phyloP scores from a whole-genome alignment of 1,284 basidiomycete species.

The Taiwanofungus camphoratus region DNA sequence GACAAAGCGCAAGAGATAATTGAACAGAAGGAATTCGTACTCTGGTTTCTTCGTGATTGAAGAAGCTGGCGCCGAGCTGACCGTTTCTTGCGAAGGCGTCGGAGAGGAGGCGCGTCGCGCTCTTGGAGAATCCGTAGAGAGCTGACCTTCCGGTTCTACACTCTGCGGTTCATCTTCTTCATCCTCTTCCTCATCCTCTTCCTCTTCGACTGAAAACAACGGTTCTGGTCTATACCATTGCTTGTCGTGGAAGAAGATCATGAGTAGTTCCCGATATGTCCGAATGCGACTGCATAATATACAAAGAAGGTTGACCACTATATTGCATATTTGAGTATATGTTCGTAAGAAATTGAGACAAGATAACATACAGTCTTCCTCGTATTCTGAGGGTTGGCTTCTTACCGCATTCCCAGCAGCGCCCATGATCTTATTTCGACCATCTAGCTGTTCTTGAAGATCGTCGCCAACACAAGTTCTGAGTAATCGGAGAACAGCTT shows the following conservation, averaged over 20 bases:
- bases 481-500: slow-evolving; percentile 82
- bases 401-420: slow-evolving; percentile 69
- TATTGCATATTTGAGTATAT: slow-evolving; percentile 8
- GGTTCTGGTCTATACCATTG: slow-evolving; percentile 74
- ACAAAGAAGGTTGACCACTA: slow-evolving; percentile 87
- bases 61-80: slow-evolving; percentile 44
- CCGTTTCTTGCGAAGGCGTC: slow-evolving; percentile 52
- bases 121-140: slow-evolving; percentile 9
- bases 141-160: slow-evolving; percentile 24
- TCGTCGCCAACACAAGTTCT: slow-evolving; percentile 89
- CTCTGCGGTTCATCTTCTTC: slow-evolving; percentile 40
- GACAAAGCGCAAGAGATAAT: slow-evolving; percentile 91
- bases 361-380: slow-evolving; percentile 67
- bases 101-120: slow-evolving; percentile 41
- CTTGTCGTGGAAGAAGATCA: slow-evolving; percentile 96
- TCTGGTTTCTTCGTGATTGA: slow-evolving; percentile 61
- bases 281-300: slow-evolving; percentile 87
- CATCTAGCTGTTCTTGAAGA: slow-evolving; percentile 77
- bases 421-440: slow-evolving; percentile 70
- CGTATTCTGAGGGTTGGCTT: slow-evolving; percentile 75
- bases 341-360: background rate
- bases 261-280: slow-evolving; percentile 83
- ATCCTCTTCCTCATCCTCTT: slow-evolving; percentile 48
- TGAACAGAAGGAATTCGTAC: slow-evolving; percentile 93
- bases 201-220: slow-evolving; percentile 62